phyloP scores from a whole-genome alignment of 306 rosid genomes.

The Quercus suber region DNA sequence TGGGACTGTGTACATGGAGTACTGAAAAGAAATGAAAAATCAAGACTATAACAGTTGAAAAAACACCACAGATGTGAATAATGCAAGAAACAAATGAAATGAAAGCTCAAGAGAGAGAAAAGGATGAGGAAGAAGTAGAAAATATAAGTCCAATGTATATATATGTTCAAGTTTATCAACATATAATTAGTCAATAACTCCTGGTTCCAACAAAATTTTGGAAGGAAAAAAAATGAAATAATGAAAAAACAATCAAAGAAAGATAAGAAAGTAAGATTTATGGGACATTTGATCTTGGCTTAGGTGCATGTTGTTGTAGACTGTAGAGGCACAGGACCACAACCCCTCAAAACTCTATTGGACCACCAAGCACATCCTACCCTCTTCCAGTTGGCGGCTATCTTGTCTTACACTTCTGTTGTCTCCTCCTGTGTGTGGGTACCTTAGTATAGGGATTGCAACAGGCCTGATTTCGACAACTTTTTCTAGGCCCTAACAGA shows the following conservation, averaged over 20 bases:
- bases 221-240: neutral
- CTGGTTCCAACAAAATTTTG: neutral
- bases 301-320: constrained; percentile 6
- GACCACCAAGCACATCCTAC: constrained; percentile 24
- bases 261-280: neutral
- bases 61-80: neutral
- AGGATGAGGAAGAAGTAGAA: too few relatives aligned
- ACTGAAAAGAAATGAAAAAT: too few relatives aligned
- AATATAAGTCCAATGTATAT: too few relatives aligned
- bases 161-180: neutral
- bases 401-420: neutral
- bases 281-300: neutral
- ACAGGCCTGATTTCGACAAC: neutral
- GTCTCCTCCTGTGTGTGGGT: neutral
- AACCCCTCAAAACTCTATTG: constrained; percentile 5
- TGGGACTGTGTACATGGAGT: neutral
- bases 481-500: too few relatives aligned
- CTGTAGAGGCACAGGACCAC: constrained; percentile 14
- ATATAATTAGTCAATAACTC: neutral
- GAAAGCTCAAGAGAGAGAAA: neutral
- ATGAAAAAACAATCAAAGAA: neutral
- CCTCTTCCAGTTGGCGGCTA: constrained; percentile 29
- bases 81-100: neutral
- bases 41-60: too few relatives aligned
- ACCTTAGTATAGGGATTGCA: too few relatives aligned